Evolutionary conservation across 495 filamentous ascomycete genomes (phyloP), one percentile per base, ranked within the genome.

Genomic region (Aspergillus homomorphus): DNA sequence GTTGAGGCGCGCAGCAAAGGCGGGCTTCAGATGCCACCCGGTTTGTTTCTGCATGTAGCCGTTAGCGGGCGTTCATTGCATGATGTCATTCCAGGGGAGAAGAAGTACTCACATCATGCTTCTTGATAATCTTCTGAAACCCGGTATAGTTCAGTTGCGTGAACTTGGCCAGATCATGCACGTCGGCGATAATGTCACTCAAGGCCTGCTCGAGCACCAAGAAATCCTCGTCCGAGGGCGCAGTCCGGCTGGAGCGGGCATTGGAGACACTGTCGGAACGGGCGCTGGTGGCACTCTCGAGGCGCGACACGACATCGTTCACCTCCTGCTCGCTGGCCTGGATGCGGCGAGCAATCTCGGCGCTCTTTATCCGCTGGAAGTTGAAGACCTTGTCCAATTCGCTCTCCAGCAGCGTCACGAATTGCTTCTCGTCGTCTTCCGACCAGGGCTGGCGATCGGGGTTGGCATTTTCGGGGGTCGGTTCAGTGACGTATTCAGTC

Each of bases 101-200:
- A 3, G 38, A 6, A 55, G 20, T 3, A 43, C 89, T 54, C 75
- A 94, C 91, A 80, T 99, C 94, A 72, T 99, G 94, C 78, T 99
- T 99, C 79, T 99, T 99, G 70, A 99, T 96, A 65, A 99, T 99
- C 79, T 99, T 99, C 79, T 97, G 95, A 67, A 99, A 99, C 0
- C 95, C 94, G 0, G 93, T 97, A 67, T 99, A 99, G 73, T 99
- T 99, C 69, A 99, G 75, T 74, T 97, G 92, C 5, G 94, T 95
- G 65, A 97, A 99, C 74, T 98, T 98, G 66, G 95, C 95, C 65
- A 99, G 77, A 71, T 99, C 94, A 68, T 99, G 94, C 12, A 99
- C 95, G 69, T 99, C 94, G 53, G 95, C 95, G 70, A 98, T 99
- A 66, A 98, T 93, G 69, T 99, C 94, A 73, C 90, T 95, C 69